These are phyloP conservation scores for Ambrosia trifida DNA, from an alignment of 129 eudicot species.

Conservation along the genomic window DNA sequence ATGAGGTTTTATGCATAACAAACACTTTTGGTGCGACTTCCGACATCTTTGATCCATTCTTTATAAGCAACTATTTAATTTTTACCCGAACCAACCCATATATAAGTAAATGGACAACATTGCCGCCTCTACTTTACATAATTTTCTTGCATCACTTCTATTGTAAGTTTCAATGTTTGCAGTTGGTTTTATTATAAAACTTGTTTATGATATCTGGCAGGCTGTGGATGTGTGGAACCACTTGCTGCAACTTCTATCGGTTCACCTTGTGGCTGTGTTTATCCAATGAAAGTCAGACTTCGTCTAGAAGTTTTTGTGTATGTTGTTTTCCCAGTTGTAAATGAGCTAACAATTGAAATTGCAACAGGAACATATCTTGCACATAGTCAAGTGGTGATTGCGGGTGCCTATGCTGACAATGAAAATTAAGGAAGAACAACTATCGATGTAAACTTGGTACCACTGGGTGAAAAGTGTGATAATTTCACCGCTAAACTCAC, in stretches of 20 bases:
- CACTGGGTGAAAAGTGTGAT: slow-evolving; percentile 79
- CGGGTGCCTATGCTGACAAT: slow-evolving; percentile 76
- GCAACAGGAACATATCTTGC: slow-evolving; percentile 70
- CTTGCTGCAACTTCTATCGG: slow-evolving; percentile 60
- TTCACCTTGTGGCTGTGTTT: slow-evolving; percentile 74
- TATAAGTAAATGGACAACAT: background rate
- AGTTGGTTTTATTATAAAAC: background rate
- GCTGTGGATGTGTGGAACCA: slow-evolving; percentile 75
- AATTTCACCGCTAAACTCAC: slow-evolving; percentile 70
- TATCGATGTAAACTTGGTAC: slow-evolving; percentile 77
- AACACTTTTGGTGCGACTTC: background rate
- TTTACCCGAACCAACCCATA: background rate
- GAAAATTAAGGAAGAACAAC: slow-evolving; percentile 58
- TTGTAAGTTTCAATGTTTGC: background rate
- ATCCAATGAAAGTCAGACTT: slow-evolving; percentile 81
- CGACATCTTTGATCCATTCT: background rate
- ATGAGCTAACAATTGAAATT: slow-evolving; percentile 76
- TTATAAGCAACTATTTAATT: background rate
- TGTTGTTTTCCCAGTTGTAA: slow-evolving; percentile 63
- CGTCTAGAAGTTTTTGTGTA: slow-evolving; percentile 58
- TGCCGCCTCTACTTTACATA: background rate
- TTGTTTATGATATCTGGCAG: slow-evolving; percentile 42
- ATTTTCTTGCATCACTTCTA: background rate
- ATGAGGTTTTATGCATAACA: background rate
- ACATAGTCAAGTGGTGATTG: slow-evolving; percentile 72